Conservation (phyloP, 768 basidiomycete genomes). For the Hygrocybe punicea region DNA sequence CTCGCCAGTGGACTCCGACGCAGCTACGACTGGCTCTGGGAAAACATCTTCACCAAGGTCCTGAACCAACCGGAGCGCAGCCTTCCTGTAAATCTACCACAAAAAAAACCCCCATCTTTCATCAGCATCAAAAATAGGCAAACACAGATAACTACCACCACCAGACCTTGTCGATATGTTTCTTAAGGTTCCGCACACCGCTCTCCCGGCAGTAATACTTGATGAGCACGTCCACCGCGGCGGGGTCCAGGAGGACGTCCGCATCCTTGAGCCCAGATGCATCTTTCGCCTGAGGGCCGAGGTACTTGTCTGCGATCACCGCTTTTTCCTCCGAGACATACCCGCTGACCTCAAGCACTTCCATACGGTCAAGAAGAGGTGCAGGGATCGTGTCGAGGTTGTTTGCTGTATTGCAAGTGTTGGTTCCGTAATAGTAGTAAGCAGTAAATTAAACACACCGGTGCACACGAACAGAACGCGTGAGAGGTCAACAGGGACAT, state of each 20-base stretch:
- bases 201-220: slow-evolving; percentile 97
- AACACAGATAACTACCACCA: background rate
- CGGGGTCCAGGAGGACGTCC: slow-evolving; percentile 73
- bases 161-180: slow-evolving; percentile 92
- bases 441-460: background rate
- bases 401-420: slow-evolving; percentile 50
- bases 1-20: slow-evolving; percentile 7
- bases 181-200: slow-evolving; percentile 95
- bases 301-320: slow-evolving; percentile 81
- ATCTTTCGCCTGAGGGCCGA: slow-evolving; percentile 91
- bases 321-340: slow-evolving; percentile 94
- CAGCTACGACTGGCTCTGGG: slow-evolving; percentile 56
- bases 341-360: slow-evolving; percentile 90
- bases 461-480: slow-evolving; percentile 98
- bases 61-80: slow-evolving; percentile 85
- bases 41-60: slow-evolving; percentile 85
- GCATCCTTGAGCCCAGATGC: slow-evolving; percentile 81
- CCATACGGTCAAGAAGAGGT: slow-evolving; percentile 92
- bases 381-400: slow-evolving; percentile 92
- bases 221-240: slow-evolving; percentile 83
- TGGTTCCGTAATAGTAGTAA: too few relatives aligned
- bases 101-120: background rate
- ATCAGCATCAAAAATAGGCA: background rate
- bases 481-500: slow-evolving; percentile 94
- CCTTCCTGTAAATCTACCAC: slow-evolving; percentile 89